Evolutionary conservation across 257 asterid genomes (phyloP).

Genomic region (Phtheirospermum japonicum): DNA sequence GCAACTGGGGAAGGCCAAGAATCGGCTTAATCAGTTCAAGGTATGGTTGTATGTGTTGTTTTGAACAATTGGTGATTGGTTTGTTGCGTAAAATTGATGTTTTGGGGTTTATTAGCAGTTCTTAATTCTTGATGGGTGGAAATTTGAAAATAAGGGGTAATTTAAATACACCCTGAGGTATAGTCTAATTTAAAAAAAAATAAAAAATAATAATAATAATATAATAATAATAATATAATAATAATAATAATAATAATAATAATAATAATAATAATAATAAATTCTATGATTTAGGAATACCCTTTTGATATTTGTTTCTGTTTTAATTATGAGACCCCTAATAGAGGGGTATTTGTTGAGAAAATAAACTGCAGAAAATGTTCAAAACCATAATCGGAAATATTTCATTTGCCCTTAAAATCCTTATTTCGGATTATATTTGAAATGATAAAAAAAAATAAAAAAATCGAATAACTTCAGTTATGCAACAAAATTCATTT

Average conservation of each 20-base stretch:
- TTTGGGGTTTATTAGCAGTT: not conserved
- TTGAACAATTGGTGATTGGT: not conserved
- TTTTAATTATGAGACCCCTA: no score
- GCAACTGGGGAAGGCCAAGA: slow-evolving; percentile 44
- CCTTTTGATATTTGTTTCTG: not conserved
- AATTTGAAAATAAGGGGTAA: not conserved
- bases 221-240: no score
- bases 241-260: no score
- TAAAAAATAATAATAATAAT: no score
- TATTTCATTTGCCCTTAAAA: no score
- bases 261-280: no score
- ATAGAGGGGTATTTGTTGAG: not conserved
- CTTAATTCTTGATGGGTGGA: not conserved
- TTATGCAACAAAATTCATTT: no score
- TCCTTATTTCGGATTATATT: no score
- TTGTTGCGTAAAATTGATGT: not conserved
- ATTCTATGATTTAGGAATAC: not conserved
- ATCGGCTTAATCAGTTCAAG: slow-evolving; percentile 52
- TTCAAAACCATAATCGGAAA: no score
- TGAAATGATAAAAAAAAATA: no score
- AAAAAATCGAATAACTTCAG: no score
- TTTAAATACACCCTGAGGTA: not conserved
- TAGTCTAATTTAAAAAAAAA: not conserved
- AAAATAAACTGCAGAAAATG: not conserved
- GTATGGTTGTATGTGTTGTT: slow-evolving; percentile 42